phyloP scores from a whole-genome alignment of 2,329 filamentous ascomycete species.

The Nemania abortiva region DNA sequence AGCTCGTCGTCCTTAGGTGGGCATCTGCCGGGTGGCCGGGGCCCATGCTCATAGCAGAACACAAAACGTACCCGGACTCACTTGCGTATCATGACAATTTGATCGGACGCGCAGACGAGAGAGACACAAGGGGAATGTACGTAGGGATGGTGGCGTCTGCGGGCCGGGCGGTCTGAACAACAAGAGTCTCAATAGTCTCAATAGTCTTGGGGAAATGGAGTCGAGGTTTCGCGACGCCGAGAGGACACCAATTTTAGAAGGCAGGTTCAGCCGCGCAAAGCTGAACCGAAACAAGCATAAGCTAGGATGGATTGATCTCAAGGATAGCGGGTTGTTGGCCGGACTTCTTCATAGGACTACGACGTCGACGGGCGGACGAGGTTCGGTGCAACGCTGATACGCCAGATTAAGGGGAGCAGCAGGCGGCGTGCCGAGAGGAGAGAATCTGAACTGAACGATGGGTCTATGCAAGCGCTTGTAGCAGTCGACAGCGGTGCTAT shows the following conservation, averaged over 20 bases:
- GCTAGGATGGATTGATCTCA: constrained; percentile 23
- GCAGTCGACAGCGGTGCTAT: constrained; percentile 4
- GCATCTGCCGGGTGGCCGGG: constrained; percentile 42
- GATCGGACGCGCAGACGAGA: constrained; percentile 30
- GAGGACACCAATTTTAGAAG: constrained; percentile 16
- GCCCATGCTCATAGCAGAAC: constrained; percentile 49
- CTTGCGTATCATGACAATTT: constrained; percentile 47
- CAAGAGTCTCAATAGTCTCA: too few relatives aligned
- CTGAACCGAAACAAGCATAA: constrained; percentile 21
- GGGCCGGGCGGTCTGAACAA: constrained; percentile 24
- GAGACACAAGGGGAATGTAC: constrained; percentile 9
- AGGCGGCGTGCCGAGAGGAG: constrained; percentile 19
- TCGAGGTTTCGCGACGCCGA: constrained; percentile 34
- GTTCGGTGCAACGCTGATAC: constrained; percentile 40
- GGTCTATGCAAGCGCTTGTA: too few relatives aligned
- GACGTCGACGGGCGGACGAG: constrained; percentile 24
- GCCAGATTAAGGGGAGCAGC: constrained; percentile 29
- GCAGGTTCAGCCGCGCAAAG: constrained; percentile 29
- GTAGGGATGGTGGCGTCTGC: constrained; percentile 21
- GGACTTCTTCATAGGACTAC: constrained; percentile 27
- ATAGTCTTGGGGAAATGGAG: background rate
- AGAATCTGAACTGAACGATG: too few relatives aligned
- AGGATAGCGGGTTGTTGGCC: constrained; percentile 24
- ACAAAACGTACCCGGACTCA: constrained; percentile 40
- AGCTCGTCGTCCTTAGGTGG: constrained; percentile 39